phyloP scores from a whole-genome alignment of 2,329 filamentous ascomycete species.

The Shiraia sp. region DNA sequence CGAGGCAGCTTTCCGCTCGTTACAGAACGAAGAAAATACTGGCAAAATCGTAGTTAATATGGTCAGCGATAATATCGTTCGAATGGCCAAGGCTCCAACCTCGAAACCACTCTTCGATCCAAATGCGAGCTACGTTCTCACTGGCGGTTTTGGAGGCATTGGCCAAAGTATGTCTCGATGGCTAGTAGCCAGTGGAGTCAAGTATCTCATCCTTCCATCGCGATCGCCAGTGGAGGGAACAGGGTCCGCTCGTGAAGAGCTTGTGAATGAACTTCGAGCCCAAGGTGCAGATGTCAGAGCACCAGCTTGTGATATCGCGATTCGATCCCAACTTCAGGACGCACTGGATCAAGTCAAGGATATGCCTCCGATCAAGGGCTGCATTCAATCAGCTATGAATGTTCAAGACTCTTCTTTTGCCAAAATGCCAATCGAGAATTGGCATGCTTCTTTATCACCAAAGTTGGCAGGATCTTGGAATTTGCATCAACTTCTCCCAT shows the following conservation, averaged over 20 bases:
- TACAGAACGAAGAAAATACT: constrained; percentile 11
- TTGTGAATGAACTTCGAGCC: constrained; percentile 11
- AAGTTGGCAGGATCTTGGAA: constrained; percentile 44
- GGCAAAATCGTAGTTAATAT: constrained; percentile 13
- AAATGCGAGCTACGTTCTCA: constrained; percentile 26
- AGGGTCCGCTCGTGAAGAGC: constrained; percentile 3
- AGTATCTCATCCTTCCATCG: constrained; percentile 24
- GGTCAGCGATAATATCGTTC: constrained; percentile 6
- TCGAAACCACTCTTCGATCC: constrained; percentile 8
- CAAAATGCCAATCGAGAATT: constrained; percentile 21
- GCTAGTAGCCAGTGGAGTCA: constrained; percentile 24
- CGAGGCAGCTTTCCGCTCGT: constrained; percentile 17
- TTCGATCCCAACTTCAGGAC: constrained; percentile 4
- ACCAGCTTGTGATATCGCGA: constrained; percentile 23
- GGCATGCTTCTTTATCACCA: constrained; percentile 10
- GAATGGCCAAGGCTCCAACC: constrained; percentile 3
- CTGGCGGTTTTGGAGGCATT: constrained; percentile 29
- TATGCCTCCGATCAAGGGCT: constrained; percentile 27
- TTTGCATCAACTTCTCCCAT: constrained; percentile 22
- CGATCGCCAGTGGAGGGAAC: constrained; percentile 9
- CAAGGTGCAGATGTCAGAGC: constrained; percentile 12
- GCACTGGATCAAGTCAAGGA: constrained; percentile 4
- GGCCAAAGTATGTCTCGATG: constrained; percentile 23
- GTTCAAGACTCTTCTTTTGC: constrained; percentile 22
- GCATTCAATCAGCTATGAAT: constrained; percentile 29